A percentile compares a stretch with the other conserved stretches of the same genome.
Evolutionary conservation across 306 rosid genomes (phyloP).

Genomic region (Prunus salicina): DNA sequence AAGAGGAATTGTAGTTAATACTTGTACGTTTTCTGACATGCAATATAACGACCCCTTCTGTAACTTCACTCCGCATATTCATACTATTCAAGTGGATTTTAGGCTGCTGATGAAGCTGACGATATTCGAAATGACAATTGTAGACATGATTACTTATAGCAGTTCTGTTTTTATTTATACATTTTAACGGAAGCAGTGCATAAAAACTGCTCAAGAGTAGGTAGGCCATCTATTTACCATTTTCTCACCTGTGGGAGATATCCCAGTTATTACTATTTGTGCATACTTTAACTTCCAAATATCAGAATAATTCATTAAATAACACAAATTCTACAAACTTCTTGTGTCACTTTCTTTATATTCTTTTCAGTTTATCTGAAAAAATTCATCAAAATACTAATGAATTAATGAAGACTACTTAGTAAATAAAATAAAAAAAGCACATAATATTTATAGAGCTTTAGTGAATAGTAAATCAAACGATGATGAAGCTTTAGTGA

Average conservation of each 20-base stretch:
- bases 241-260: neutral
- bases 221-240: neutral
- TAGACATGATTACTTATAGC: neutral
- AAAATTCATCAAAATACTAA: too few relatives aligned
- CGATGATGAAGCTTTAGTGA: too few relatives aligned
- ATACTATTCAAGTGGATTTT: neutral
- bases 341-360: too few relatives aligned
- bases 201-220: neutral
- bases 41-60: neutral
- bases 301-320: too few relatives aligned
- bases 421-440: too few relatives aligned
- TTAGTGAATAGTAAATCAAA: too few relatives aligned
- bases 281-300: too few relatives aligned
- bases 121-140: neutral
- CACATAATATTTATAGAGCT: too few relatives aligned
- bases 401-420: too few relatives aligned
- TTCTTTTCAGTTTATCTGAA: too few relatives aligned
- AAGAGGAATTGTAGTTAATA: constrained; percentile 57
- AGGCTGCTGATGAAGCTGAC: neutral
- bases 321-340: too few relatives aligned
- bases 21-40: neutral
- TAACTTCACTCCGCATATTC: neutral
- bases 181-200: neutral
- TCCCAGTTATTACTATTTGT: too few relatives aligned
- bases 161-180: neutral